Evolutionary conservation across 2,329 filamentous ascomycete genomes (phyloP).

Genomic region (Claviceps spartinae): DNA sequence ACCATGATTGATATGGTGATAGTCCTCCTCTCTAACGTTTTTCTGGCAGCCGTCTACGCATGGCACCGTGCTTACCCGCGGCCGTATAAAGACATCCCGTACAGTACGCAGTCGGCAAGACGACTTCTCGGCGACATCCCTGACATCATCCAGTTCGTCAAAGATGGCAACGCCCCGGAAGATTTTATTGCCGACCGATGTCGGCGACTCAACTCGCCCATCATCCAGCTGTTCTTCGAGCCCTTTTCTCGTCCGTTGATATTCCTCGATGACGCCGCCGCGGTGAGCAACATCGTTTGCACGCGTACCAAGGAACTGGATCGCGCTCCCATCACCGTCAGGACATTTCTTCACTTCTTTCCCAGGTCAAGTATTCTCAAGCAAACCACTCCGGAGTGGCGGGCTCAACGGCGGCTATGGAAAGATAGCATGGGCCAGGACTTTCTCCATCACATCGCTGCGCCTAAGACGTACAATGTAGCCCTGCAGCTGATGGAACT

Average conservation of each 20-base stretch:
- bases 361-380: conserved; percentile 21
- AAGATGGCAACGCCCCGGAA: not conserved
- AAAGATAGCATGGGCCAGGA: conserved; percentile 24
- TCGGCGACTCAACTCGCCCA: conserved; percentile 1
- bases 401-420: conserved; percentile 20
- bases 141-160: not conserved
- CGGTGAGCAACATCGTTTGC: conserved; percentile 29
- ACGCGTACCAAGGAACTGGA: conserved; percentile 30
- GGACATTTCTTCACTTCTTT: conserved; percentile 18
- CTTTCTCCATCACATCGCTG: conserved; percentile 18
- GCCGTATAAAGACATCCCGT: conserved; percentile 3
- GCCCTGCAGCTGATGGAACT: conserved; percentile 18
- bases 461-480: conserved; percentile 19
- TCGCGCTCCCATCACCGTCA: conserved; percentile 20
- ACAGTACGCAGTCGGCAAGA: conserved; percentile 1
- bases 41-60: not conserved
- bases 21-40: not conserved
- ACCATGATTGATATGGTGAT: not conserved
- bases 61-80: not conserved
- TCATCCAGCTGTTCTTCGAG: conserved; percentile 20
- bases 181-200: not conserved
- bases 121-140: conserved; percentile 6
- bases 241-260: conserved; percentile 28
- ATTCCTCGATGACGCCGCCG: conserved; percentile 24
- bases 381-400: conserved; percentile 18